Percentiles rank a stretch among this genome's conserved stretches.
These are phyloP conservation scores for Entamoeba histolytica DNA, from an alignment of 208 protist genomes.

Conservation along the genomic window DNA sequence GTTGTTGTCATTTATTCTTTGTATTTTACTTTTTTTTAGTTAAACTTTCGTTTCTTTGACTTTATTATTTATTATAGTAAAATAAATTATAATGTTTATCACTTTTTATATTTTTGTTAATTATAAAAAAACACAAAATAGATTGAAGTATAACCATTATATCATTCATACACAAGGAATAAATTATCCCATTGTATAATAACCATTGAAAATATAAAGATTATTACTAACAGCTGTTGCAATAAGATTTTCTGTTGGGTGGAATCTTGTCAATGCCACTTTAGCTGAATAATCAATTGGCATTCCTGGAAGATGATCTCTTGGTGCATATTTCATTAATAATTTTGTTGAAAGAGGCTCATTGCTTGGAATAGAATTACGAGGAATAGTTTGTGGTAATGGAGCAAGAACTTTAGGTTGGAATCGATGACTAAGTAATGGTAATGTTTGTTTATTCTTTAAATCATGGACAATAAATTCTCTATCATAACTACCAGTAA, in stretches of 20 bases:
- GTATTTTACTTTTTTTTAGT: not conserved
- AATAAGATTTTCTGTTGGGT: not conserved
- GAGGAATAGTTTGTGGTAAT: not conserved
- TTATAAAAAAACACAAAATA: too few species aligned
- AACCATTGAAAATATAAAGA: not conserved
- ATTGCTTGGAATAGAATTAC: not conserved
- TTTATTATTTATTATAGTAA: not conserved
- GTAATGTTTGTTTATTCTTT: not conserved
- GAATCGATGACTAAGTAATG: not conserved
- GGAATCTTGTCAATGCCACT: not conserved
- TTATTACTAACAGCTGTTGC: not conserved
- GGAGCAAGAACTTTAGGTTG: not conserved
- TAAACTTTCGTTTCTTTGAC: not conserved
- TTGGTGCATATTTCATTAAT: not conserved
- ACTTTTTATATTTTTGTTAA: too few species aligned
- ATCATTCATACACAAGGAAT: not conserved
- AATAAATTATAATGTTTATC: too few species aligned
- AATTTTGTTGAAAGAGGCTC: not conserved
- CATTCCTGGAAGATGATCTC: not conserved
- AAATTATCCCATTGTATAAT: not conserved
- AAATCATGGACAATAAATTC: conserved; percentile 55
- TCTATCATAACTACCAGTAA: conserved; percentile 58
- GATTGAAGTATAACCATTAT: too few species aligned
- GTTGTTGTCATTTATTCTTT: not conserved
- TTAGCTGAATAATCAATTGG: not conserved